These are phyloP conservation scores for Suillus occidentalis DNA, from an alignment of 768 basidiomycete genomes.

Conservation along the genomic window DNA sequence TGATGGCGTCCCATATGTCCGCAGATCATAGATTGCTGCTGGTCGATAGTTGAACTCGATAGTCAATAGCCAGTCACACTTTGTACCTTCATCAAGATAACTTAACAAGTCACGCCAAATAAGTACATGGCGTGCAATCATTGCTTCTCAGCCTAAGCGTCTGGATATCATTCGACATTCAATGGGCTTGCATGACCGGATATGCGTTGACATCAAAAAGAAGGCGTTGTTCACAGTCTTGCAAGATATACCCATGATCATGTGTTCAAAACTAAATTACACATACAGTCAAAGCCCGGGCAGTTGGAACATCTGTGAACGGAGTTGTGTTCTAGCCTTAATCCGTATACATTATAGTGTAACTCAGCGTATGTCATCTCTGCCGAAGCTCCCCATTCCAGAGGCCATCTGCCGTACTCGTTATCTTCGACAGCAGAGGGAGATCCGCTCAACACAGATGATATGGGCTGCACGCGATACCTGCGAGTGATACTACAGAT, in stretches of 20 bases:
- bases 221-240: not conserved
- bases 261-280: not conserved
- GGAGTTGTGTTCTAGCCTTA: not conserved
- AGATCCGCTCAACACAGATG: constrained; percentile 52
- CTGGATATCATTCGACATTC: not conserved
- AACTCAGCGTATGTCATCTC: constrained; percentile 70
- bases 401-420: constrained; percentile 49
- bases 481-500: constrained; percentile 10
- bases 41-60: not conserved
- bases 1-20: too few species aligned
- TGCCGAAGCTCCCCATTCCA: constrained; percentile 63
- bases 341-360: not conserved
- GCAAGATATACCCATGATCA: not conserved
- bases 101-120: not conserved
- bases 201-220: not conserved
- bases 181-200: not conserved
- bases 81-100: not conserved
- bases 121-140: not conserved
- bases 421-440: constrained; percentile 39
- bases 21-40: not conserved
- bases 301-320: not conserved
- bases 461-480: constrained; percentile 35
- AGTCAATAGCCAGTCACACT: too few species aligned
- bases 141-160: not conserved
- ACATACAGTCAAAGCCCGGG: not conserved